Evolutionary conservation across 2,329 filamentous ascomycete species (phyloP).

Genomic region (Gaeumannomyces sp.): DNA sequence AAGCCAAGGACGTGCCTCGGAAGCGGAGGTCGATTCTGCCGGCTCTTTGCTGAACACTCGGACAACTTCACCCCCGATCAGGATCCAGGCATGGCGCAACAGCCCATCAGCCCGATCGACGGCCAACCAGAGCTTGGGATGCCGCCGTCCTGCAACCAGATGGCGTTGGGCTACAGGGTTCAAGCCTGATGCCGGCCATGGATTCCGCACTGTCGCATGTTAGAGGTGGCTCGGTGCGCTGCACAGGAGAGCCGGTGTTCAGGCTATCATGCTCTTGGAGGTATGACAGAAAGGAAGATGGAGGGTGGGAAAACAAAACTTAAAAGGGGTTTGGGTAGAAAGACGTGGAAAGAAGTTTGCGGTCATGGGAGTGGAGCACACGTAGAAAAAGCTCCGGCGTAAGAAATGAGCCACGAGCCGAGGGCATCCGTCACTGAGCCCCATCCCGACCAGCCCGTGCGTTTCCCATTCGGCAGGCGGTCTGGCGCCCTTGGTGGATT

Average conservation of each 20-base stretch:
- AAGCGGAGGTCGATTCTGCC: background rate
- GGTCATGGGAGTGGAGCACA: background rate
- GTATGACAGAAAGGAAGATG: background rate
- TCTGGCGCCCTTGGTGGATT: background rate
- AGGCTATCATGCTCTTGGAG: background rate
- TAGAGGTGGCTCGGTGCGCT: background rate
- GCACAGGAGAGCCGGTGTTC: background rate
- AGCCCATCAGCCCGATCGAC: background rate
- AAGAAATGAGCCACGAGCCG: background rate
- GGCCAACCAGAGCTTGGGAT: constrained; percentile 6
- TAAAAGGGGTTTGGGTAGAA: background rate
- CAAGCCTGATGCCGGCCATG: constrained; percentile 5
- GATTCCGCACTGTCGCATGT: background rate
- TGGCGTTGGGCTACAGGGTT: constrained; percentile 5
- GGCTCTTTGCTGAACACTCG: background rate
- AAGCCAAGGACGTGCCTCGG: background rate
- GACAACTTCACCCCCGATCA: background rate
- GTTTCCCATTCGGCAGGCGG: background rate
- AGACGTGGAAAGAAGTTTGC: background rate
- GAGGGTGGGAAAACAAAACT: background rate
- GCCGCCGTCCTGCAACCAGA: constrained; percentile 1
- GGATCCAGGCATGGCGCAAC: background rate
- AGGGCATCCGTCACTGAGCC: background rate
- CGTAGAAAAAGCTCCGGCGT: background rate
- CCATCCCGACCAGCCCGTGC: background rate